Base-by-base conservation (phyloP, 371 early-diverging fungal genomes). In the Apophysomyces variabilis region DNA sequence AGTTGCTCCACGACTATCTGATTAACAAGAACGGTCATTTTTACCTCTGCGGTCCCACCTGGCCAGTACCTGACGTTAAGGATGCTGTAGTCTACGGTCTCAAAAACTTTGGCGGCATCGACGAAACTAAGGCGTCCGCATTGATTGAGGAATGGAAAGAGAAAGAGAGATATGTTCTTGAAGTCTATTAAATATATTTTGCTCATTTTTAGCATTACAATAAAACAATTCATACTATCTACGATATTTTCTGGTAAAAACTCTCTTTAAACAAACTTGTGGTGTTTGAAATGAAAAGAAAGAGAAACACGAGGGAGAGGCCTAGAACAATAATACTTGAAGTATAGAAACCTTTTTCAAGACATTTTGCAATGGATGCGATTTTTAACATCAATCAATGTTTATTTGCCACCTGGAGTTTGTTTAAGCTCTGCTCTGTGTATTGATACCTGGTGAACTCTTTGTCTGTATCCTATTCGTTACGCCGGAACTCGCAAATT, bases 1-100 rank as follows among this genome's bases (percentile, higher is more conserved):
- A 84, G 59, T 70, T 91, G 78, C 77, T 97, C 64, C 84, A 84
- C 62, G 85, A 91, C 47, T 90, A 87, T 60, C 71, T 94, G 73
- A 78, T 97, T 67, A 81, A 90, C 57, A 64, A 86, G 65, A 85
- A 89, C 38, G 97, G 95, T 32, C 88, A 91, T 70, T 95, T 97
- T 76, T 97, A 97, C 79, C 86, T 97, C 21, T 95, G 96, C 78
- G 96, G 97, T 68, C 96, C 95, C 46, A 95, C 95, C 14, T 95
- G 97, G 95, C 95, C 95, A 21, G 93, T 93, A 8, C 91, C 92
- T 36, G 97, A 97, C 85, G 95, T 97, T 61, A 91, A 90, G 84
- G 94, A 94, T 71, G 96, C 97, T 61, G 88, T 96, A 66, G 88
- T 94, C 39, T 74, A 79, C 60, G 89, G 93, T 62, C 92, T 96